These are phyloP conservation scores for Fusarium sp. DNA, from an alignment of 2,329 filamentous ascomycete genomes.

Conservation along the genomic window DNA sequence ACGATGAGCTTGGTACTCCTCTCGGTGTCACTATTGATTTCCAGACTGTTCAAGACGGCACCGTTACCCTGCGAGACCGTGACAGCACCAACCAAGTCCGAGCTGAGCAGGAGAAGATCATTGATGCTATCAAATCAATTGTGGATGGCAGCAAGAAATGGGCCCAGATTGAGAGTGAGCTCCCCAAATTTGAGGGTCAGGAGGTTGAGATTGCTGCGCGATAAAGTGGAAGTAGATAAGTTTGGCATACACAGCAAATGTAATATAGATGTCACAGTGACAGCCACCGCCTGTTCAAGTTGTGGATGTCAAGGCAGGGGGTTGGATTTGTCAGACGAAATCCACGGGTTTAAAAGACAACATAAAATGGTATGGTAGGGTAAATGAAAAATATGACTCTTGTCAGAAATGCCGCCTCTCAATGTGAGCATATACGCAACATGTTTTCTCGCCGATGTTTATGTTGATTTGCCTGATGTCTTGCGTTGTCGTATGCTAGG, in stretches of 20 bases:
- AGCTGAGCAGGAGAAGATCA: conserved; percentile 82
- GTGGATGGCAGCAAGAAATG: conserved; percentile 66
- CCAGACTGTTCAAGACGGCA: conserved; percentile 89
- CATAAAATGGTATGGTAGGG: conserved; percentile 18
- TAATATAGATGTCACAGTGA: conserved; percentile 40
- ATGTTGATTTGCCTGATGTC: neutral
- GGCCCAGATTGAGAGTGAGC: conserved; percentile 78
- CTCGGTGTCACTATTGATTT: conserved; percentile 96
- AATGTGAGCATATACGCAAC: neutral
- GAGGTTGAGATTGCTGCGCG: conserved; percentile 63
- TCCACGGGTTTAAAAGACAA: conserved; percentile 25
- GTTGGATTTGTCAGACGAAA: conserved; percentile 24
- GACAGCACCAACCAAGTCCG: conserved; percentile 94
- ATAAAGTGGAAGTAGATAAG: conserved; percentile 42
- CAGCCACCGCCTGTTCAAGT: conserved; percentile 5
- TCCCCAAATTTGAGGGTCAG: conserved; percentile 89
- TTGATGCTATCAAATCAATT: conserved; percentile 76
- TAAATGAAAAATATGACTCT: conserved; percentile 19
- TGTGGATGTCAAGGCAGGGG: conserved; percentile 22
- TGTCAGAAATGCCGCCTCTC: neutral
- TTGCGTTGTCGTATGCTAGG: neutral
- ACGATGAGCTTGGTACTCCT: conserved; percentile 95
- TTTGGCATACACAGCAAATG: conserved; percentile 33
- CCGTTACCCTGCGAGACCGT: conserved; percentile 88
- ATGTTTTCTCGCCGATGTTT: neutral